Evolutionary conservation across 345 rosid genomes (phyloP).

Genomic region (Melastoma malabathricum): DNA sequence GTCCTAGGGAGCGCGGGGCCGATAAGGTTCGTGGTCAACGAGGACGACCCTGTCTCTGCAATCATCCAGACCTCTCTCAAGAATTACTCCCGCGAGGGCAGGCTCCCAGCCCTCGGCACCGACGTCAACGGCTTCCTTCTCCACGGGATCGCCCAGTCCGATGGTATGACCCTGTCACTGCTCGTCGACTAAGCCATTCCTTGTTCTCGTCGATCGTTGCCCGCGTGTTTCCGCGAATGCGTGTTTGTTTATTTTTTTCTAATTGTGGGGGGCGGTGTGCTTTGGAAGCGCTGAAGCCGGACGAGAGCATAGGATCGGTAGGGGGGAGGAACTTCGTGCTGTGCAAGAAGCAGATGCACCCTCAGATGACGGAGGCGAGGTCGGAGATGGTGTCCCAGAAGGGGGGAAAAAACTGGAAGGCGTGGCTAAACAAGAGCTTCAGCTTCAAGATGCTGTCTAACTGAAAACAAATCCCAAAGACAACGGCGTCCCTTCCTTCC

Average conservation of each 20-base stretch:
- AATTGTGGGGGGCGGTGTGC: too few species aligned
- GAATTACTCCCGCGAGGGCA: slow-evolving; percentile 61
- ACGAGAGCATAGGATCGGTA: slow-evolving; percentile 45
- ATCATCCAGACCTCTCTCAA: slow-evolving; percentile 54
- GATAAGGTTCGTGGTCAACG: slow-evolving; percentile 47
- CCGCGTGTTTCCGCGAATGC: neutral
- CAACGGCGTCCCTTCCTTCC: too few species aligned
- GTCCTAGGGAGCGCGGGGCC: slow-evolving; percentile 80
- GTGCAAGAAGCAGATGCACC: slow-evolving; percentile 52
- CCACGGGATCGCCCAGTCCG: slow-evolving; percentile 26
- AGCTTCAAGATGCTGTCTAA: slow-evolving; percentile 19
- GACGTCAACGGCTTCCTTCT: slow-evolving; percentile 38
- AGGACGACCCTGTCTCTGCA: slow-evolving; percentile 37
- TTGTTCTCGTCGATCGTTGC: too few species aligned
- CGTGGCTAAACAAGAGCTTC: slow-evolving; percentile 62
- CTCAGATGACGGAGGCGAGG: slow-evolving; percentile 25
- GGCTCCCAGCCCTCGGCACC: slow-evolving; percentile 62
- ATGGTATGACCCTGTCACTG: slow-evolving; percentile 11
- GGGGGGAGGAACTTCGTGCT: slow-evolving; percentile 62
- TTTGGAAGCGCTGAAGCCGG: slow-evolving; percentile 37
- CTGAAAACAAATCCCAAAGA: too few species aligned
- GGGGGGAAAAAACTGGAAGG: slow-evolving; percentile 48
- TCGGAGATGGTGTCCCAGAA: slow-evolving; percentile 20
- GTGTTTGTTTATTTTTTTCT: too few species aligned
- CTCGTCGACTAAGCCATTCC: neutral